Evolutionary conservation across 306 rosid species (phyloP).

Genomic region (Prunus fruticosa): DNA sequence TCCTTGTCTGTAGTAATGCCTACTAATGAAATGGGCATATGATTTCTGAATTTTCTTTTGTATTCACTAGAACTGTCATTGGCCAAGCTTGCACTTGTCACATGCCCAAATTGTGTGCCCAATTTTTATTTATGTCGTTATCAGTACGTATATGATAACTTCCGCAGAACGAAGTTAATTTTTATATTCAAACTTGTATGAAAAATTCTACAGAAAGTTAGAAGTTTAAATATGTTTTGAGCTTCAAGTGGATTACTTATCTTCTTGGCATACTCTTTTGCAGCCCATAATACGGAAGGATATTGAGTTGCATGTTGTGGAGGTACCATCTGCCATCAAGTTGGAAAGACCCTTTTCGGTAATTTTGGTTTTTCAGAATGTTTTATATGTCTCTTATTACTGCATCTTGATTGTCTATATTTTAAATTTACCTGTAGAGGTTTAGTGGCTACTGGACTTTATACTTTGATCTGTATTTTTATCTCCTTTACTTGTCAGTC

Average conservation of each 20-base stretch:
- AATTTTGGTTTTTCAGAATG: constrained; percentile 23
- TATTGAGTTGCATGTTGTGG: constrained; percentile 72
- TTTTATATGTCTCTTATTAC: constrained; percentile 11
- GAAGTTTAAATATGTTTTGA: neutral
- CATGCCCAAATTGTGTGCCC: neutral
- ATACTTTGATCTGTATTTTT: constrained; percentile 12
- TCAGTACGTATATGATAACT: neutral
- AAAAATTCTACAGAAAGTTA: neutral
- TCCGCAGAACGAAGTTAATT: neutral
- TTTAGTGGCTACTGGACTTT: constrained; percentile 27
- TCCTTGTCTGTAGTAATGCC: neutral
- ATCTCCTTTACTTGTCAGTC: constrained; percentile 1
- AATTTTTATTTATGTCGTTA: neutral
- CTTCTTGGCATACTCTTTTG: constrained; percentile 33
- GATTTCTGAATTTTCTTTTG: neutral
- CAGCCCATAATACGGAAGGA: constrained; percentile 85
- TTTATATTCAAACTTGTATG: neutral
- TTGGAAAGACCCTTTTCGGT: constrained; percentile 86
- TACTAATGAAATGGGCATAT: neutral
- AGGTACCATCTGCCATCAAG: constrained; percentile 66
- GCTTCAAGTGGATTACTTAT: constrained; percentile 22
- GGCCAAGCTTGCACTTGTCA: neutral
- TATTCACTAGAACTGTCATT: neutral
- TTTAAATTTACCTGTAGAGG: neutral
- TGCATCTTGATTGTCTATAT: constrained; percentile 16